Evolutionary conservation across 2,329 filamentous ascomycete genomes (phyloP).

Genomic region (Cryphonectria naterciae): DNA sequence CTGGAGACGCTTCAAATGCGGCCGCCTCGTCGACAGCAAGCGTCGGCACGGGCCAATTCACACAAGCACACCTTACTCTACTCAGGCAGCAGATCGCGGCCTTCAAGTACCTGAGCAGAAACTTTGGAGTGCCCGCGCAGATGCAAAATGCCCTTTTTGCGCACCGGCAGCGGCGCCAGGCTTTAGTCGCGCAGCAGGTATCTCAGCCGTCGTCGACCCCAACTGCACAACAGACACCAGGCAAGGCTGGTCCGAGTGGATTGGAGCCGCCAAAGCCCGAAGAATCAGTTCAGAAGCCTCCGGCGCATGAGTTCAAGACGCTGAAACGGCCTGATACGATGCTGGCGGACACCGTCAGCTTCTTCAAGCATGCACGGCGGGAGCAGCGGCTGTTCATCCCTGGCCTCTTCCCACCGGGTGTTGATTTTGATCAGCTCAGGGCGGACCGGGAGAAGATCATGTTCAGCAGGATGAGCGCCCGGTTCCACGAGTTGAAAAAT

Average conservation of each 20-base stretch:
- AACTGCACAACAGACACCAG: slow-evolving; percentile 40
- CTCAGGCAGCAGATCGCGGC: slow-evolving; percentile 87
- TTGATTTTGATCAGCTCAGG: slow-evolving; percentile 83
- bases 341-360: slow-evolving; percentile 68
- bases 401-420: slow-evolving; percentile 83
- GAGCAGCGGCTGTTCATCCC: slow-evolving; percentile 81
- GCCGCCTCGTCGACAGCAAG: slow-evolving; percentile 38
- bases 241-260: slow-evolving; percentile 43
- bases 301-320: slow-evolving; percentile 66
- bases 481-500: slow-evolving; percentile 82
- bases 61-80: slow-evolving; percentile 75
- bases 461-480: slow-evolving; percentile 85
- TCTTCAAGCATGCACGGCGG: slow-evolving; percentile 76
- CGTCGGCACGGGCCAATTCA: slow-evolving; percentile 61
- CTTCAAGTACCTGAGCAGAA: slow-evolving; percentile 89
- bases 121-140: slow-evolving; percentile 75
- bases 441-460: slow-evolving; percentile 87
- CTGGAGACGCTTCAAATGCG: slow-evolving; percentile 40
- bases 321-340: slow-evolving; percentile 70
- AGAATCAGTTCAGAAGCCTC: slow-evolving; percentile 39
- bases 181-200: slow-evolving; percentile 54
- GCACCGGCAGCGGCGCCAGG: slow-evolving; percentile 68
- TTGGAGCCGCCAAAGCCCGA: slow-evolving; percentile 43
- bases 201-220: slow-evolving; percentile 45
- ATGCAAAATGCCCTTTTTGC: slow-evolving; percentile 85